Percentiles rank a stretch among this genome's conserved stretches.
phyloP scores from a whole-genome alignment of 202 grass and related monocot species.

The Musa balbisiana region DNA sequence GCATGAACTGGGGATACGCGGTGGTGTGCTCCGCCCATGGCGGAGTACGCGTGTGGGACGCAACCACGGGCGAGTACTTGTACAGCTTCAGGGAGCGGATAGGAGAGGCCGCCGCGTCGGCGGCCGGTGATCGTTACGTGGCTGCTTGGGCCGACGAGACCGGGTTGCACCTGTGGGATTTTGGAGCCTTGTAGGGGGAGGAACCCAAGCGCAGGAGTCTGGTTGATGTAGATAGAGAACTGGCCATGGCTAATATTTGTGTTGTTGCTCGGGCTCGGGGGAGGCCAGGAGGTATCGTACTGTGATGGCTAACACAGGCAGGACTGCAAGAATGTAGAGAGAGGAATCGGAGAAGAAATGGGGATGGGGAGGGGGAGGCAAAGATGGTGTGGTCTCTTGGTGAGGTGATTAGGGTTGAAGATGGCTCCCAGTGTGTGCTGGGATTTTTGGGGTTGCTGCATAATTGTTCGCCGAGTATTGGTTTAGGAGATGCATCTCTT shows the following conservation, averaged over 20 bases:
- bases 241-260: no score
- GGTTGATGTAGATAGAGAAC: no score
- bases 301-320: no score
- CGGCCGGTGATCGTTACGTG: slow-evolving; percentile 23
- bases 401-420: background rate
- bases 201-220: background rate
- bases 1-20: slow-evolving; percentile 39
- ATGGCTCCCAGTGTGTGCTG: no score
- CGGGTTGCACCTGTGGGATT: slow-evolving; percentile 42
- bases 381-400: background rate
- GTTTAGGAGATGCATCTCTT: no score
- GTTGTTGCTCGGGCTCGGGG: no score
- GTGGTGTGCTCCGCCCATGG: slow-evolving; percentile 4
- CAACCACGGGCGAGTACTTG: slow-evolving; percentile 15
- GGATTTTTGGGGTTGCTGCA: no score
- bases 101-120: background rate
- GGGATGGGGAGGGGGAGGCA: no score
- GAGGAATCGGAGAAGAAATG: no score
- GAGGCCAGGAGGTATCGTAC: no score
- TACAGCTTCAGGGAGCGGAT: slow-evolving; percentile 30
- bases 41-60: slow-evolving; percentile 14
- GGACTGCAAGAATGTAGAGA: no score
- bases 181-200: slow-evolving; percentile 14
- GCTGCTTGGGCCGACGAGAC: slow-evolving; percentile 19
- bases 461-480: no score